These are phyloP conservation scores for Talaromyces sp. DNA, from an alignment of 2,329 filamentous ascomycete genomes.

Conservation along the genomic window DNA sequence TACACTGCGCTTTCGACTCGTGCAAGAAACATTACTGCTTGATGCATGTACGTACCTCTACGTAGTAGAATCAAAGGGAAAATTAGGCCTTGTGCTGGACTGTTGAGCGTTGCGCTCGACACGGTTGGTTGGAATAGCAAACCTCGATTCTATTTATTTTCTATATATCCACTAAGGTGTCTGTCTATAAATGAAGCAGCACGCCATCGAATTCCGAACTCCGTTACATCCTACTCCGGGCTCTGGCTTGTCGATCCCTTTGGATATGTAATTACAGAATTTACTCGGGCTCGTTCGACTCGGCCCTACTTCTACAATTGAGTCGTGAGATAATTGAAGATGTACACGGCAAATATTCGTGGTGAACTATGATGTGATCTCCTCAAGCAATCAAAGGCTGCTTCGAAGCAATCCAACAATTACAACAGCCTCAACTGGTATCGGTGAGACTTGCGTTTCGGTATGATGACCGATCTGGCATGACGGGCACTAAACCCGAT, in stretches of 20 bases:
- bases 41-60: not conserved
- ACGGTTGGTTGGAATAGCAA: not conserved
- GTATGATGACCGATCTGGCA: not conserved
- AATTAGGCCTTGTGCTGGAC: not conserved
- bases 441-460: not conserved
- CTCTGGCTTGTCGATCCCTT: not conserved
- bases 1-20: not conserved
- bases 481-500: slow-evolving; percentile 8
- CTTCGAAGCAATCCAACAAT: no score
- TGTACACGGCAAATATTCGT: not conserved
- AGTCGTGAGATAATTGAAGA: no score
- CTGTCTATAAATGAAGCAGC: no score
- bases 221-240: not conserved
- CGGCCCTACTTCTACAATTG: not conserved
- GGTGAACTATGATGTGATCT: not conserved
- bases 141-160: not conserved
- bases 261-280: no score
- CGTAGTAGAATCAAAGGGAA: not conserved
- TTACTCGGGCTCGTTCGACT: not conserved
- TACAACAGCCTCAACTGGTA: not conserved
- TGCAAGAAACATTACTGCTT: not conserved
- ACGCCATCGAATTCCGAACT: not conserved
- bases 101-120: not conserved
- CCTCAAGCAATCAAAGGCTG: not conserved
- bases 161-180: no score